Conservation (phyloP, 768 basidiomycete species). For the Ramaria sp. region DNA sequence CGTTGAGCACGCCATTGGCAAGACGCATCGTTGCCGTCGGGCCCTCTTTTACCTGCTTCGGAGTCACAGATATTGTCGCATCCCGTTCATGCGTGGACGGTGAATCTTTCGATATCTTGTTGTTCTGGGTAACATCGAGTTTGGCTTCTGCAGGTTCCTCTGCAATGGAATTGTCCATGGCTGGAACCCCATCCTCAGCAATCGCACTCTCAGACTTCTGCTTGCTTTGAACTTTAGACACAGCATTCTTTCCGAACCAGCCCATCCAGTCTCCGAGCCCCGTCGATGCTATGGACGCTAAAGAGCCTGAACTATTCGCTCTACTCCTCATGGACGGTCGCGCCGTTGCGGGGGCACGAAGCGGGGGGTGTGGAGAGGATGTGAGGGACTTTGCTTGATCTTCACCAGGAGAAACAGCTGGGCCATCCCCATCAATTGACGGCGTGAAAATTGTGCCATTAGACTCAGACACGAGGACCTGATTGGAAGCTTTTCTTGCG, state of each 20-base stretch:
- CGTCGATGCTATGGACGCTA: background rate
- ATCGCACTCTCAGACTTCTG: background rate
- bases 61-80: conserved; percentile 10
- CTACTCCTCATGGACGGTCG: background rate
- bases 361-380: background rate
- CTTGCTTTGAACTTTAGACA: background rate
- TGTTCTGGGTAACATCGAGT: background rate
- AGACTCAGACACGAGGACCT: background rate
- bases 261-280: conserved; percentile 8
- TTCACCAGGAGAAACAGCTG: background rate
- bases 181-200: background rate
- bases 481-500: background rate
- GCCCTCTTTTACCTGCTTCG: background rate
- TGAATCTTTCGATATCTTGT: conserved; percentile 1
- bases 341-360: background rate
- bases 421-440: background rate
- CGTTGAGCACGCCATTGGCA: conserved; percentile 10
- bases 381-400: background rate
- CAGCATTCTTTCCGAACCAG: conserved; percentile 5
- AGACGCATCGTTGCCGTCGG: conserved; percentile 6
- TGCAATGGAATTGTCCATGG: background rate
- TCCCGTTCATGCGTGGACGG: conserved; percentile 13
- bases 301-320: background rate
- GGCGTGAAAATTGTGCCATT: background rate
- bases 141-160: background rate